phyloP scores from a whole-genome alignment of 805 yeast species.

The Pichia cephalocereana region DNA sequence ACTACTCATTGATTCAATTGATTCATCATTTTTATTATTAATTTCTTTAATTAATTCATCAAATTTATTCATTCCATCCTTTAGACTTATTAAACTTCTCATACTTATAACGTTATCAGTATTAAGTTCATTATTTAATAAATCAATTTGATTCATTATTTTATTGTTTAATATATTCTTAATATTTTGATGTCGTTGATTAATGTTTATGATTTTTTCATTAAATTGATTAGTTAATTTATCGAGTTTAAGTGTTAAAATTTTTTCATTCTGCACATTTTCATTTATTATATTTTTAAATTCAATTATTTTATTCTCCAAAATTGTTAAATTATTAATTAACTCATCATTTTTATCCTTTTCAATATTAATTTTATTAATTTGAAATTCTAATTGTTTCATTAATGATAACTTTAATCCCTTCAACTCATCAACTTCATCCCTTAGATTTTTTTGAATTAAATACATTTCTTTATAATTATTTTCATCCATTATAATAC shows the following conservation, averaged over 20 bases:
- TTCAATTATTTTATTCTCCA: constrained; percentile 24
- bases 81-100: background rate
- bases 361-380: constrained; percentile 12
- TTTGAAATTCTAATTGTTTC: constrained; percentile 9
- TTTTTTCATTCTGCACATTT: constrained; percentile 9
- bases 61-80: background rate
- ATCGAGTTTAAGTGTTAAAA: constrained; percentile 1
- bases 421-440: constrained; percentile 39
- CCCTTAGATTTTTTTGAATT: constrained; percentile 40
- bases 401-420: constrained; percentile 31
- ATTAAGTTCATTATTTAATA: background rate
- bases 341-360: constrained; percentile 17
- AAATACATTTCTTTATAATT: constrained; percentile 46
- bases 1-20: background rate
- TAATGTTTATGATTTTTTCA: background rate
- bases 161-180: background rate
- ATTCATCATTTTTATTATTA: background rate
- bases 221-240: constrained; percentile 1
- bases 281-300: constrained; percentile 27
- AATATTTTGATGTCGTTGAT: constrained; percentile 1
- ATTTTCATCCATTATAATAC: constrained; percentile 47
- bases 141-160: background rate
- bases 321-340: constrained; percentile 6
- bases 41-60: background rate
- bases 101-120: background rate